Base-by-base conservation (phyloP, 768 basidiomycete genomes). In the Agrocybe pediades region DNA sequence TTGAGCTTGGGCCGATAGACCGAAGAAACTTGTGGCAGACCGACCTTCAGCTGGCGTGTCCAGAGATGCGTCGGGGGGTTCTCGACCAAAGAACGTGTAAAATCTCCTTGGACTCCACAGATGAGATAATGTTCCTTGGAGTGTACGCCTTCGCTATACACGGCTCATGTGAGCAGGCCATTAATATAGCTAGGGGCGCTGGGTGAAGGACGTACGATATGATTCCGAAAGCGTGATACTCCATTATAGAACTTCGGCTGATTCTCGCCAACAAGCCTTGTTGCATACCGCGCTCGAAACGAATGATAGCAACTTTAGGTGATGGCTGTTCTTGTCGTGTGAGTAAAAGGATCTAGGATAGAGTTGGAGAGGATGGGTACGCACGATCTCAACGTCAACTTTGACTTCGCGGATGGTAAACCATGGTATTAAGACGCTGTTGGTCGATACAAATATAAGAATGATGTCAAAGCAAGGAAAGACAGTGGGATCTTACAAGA, bases 161-260 rank as follows among this genome's bases (percentile, higher is more conserved):
- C 21, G 52, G 45, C 33, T 25, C 57, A 49, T 55, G 43, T 55
- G 53, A 45, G 36, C 6, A 44, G n/a, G 39, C 33, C 17, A 29
- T 39, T 25, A 13, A 24, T 11, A 20, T 48, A 8, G 48, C 17
- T 27, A 29, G 15, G 16, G 45, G 25, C 23, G 16, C 19, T 23
- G 24, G 33, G 40, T 43, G 46, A 60, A 45, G n/a, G 27, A 60
- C 85, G 20, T 68, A 90, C 88, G 88, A 90, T 62, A 92, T 84
- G 65, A 87, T 86, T 54, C 90, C 90, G 62, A 92, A 92, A 13
- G 89, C 89, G 65, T 92, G 90, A 68, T 90, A 92, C 69, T 92
- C 90, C 81, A 86, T 80, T 55, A 90, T 74, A 40, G 84, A 77
- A 61, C 82, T 80, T 67, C 90, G 87, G 68, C 87, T 87, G 67